A percentile compares a stretch with the other conserved stretches of the same genome.
Evolutionary conservation across 169 alveolate genomes (phyloP).

Genomic region (Eimeria falciformis): DNA sequence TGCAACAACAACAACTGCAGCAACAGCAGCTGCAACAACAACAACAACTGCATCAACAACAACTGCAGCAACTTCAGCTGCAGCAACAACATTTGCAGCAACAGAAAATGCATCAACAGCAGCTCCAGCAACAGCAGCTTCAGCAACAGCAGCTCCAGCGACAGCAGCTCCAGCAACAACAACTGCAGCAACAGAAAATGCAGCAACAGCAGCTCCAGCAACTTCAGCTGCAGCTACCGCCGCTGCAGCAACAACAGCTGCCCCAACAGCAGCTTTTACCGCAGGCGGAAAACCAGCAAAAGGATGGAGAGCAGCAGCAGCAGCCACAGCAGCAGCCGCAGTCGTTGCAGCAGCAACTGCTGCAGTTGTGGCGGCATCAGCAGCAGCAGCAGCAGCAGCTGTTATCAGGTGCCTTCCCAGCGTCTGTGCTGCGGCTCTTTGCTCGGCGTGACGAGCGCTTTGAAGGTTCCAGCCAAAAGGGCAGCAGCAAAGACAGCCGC

Average conservation of each 20-base stretch:
- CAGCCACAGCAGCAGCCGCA: conserved; percentile 8
- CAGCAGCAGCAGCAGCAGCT: neutral
- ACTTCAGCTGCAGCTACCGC: neutral
- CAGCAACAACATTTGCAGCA: neutral
- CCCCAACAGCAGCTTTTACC: neutral
- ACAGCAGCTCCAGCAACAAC: neutral
- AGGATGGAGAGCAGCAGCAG: neutral
- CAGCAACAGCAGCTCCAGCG: neutral
- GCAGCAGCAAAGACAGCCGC: conserved; percentile 35
- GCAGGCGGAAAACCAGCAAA: neutral
- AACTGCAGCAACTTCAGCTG: neutral
- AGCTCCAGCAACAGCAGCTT: conserved; percentile 11
- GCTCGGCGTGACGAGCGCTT: neutral
- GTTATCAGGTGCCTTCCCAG: neutral
- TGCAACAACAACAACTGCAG: no score
- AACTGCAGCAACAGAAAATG: neutral
- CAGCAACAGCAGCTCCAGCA: neutral
- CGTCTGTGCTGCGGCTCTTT: neutral
- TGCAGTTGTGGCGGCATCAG: conserved; percentile 10
- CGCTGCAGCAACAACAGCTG: neutral
- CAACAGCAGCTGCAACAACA: conserved; percentile 7
- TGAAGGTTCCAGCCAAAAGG: neutral
- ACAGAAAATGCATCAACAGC: neutral
- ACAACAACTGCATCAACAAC: neutral
- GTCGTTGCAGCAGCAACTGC: conserved; percentile 9